Evolutionary conservation across 768 basidiomycete species (phyloP).

Genomic region (Thelephora aurantiotincta): DNA sequence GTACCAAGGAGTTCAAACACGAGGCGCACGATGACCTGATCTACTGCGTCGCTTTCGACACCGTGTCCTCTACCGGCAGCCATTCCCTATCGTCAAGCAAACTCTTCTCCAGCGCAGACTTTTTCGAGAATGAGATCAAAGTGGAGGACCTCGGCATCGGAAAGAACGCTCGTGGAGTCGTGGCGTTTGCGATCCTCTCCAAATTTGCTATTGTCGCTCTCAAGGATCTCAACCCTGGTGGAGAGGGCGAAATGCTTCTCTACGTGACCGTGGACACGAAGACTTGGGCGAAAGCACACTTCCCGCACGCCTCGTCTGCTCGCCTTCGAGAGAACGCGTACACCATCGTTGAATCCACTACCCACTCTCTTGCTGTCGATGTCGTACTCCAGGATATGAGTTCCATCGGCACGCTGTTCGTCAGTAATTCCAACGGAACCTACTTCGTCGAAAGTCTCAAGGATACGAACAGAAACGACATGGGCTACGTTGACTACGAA

Average conservation of each 20-base stretch:
- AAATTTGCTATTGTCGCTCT: slow-evolving; percentile 89
- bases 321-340: slow-evolving; percentile 83
- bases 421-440: slow-evolving; percentile 92
- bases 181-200: slow-evolving; percentile 84
- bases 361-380: slow-evolving; percentile 89
- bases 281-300: slow-evolving; percentile 78
- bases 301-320: slow-evolving; percentile 80
- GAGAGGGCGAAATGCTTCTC: slow-evolving; percentile 60
- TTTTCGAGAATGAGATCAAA: slow-evolving; percentile 49
- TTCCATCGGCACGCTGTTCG: slow-evolving; percentile 80
- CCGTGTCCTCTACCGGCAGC: slow-evolving; percentile 24
- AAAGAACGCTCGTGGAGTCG: slow-evolving; percentile 76
- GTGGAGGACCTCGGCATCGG: slow-evolving; percentile 80
- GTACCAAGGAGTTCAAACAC: slow-evolving; percentile 70
- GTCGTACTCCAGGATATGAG: slow-evolving; percentile 61
- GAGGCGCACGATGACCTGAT: slow-evolving; percentile 62
- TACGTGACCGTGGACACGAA: slow-evolving; percentile 79
- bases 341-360: slow-evolving; percentile 89
- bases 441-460: slow-evolving; percentile 85
- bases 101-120: slow-evolving; percentile 77
- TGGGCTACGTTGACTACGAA: slow-evolving; percentile 91
- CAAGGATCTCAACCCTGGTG: slow-evolving; percentile 44
- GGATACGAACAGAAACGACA: slow-evolving; percentile 82
- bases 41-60: slow-evolving; percentile 84
- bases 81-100: slow-evolving; percentile 47